Conservation (phyloP, 208 protist genomes). For the Angomonas desouzai region DNA sequence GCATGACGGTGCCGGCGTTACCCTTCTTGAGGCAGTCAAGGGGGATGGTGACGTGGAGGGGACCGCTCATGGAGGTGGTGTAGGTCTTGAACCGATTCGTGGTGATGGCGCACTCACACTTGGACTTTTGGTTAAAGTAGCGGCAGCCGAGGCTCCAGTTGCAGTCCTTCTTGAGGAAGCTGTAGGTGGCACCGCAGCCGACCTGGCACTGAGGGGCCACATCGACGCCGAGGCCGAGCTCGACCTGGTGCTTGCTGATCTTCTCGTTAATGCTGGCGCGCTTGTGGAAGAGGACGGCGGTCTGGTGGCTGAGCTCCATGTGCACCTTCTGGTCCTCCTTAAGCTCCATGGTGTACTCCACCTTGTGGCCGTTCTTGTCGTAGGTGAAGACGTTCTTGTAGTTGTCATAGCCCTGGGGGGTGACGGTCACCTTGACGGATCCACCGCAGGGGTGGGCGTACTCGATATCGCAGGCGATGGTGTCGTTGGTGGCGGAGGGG, state of each 20-base stretch:
- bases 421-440: conserved; percentile 46
- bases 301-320: conserved; percentile 50
- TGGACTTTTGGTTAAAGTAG: conserved; percentile 30
- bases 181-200: conserved; percentile 56
- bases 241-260: conserved; percentile 42
- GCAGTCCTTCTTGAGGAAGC: conserved; percentile 44
- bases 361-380: conserved; percentile 48
- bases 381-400: conserved; percentile 43
- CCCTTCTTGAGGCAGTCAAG: conserved; percentile 12
- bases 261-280: conserved; percentile 64
- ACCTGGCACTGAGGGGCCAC: conserved; percentile 52
- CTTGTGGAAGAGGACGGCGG: conserved; percentile 26
- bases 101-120: conserved; percentile 39
- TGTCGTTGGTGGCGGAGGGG: conserved; percentile 38
- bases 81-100: conserved; percentile 47
- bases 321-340: conserved; percentile 35
- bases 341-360: conserved; percentile 36
- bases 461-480: conserved; percentile 57
- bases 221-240: conserved; percentile 54
- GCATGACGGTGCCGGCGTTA: conserved; percentile 27
- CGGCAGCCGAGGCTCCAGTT: conserved; percentile 64
- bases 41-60: conserved; percentile 26
- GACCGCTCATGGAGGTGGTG: conserved; percentile 44
- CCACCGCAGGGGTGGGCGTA: conserved; percentile 42
- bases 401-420: conserved; percentile 25